A percentile compares a stretch with the other conserved stretches of the same genome.
phyloP scores from a whole-genome alignment of 495 filamentous ascomycete species.

The Penicillium roqueforti region DNA sequence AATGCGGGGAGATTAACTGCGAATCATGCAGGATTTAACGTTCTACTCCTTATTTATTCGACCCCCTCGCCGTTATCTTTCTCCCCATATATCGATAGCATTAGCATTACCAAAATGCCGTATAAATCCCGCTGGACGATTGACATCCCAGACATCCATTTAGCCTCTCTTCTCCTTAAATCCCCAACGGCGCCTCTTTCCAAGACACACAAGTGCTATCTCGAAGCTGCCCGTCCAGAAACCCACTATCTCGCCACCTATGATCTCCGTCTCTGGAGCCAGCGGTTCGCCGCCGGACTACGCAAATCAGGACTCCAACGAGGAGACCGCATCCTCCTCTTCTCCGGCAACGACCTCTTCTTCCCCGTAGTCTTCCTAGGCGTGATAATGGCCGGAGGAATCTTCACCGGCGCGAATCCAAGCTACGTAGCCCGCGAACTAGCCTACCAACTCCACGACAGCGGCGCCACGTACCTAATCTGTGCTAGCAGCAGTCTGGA shows the following conservation, averaged over 20 bases:
- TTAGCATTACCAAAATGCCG: conserved; percentile 37
- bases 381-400: conserved; percentile 69
- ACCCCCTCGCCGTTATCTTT: background rate
- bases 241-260: conserved; percentile 52
- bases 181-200: conserved; percentile 45
- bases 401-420: conserved; percentile 79
- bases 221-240: conserved; percentile 54
- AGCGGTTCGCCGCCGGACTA: conserved; percentile 70
- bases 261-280: conserved; percentile 63
- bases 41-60: background rate
- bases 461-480: conserved; percentile 60
- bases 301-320: conserved; percentile 57
- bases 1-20: conserved; percentile 21
- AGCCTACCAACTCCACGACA: conserved; percentile 70
- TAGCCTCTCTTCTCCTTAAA: conserved; percentile 48
- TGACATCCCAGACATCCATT: conserved; percentile 44
- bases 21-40: background rate
- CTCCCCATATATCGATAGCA: background rate
- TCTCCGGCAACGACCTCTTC: conserved; percentile 68
- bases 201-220: conserved; percentile 39
- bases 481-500: conserved; percentile 47
- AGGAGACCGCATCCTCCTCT: conserved; percentile 71
- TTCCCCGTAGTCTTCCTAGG: conserved; percentile 71
- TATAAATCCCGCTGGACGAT: conserved; percentile 49
- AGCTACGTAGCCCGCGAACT: conserved; percentile 67